Base-by-base conservation (phyloP, 2,329 filamentous ascomycete genomes). In the Neofusicoccum kwambonambiense region DNA sequence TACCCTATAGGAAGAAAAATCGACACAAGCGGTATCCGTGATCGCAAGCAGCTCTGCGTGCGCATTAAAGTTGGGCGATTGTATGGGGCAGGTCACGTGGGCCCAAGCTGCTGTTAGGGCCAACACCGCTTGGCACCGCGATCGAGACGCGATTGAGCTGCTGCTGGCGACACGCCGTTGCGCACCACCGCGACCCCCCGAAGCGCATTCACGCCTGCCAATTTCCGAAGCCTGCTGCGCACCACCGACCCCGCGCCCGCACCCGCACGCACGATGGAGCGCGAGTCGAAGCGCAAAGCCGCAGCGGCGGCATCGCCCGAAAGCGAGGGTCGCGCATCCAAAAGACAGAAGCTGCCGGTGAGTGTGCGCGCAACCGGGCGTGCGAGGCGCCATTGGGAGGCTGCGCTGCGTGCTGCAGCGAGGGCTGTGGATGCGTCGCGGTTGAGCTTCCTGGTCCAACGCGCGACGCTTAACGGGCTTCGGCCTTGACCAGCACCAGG, bases 281-380 rank as follows among this genome's bases (percentile, higher is more conserved):
- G 76, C 70, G 76, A 75, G 68, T 74, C 79, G 68, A 89, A 88
- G 80, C 83, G 86, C 76, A 87, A 87, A 77, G 80, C 81, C 49
- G 79, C 80, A 64, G 74, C 74, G 70, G 77, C 77, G 67, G 79
- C 78, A 69, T 80, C 78, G 69, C 79, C 82, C 62, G 84, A 85
- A 62, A 73, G 75, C 70, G 83, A 83, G 68, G 79, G 81, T 70
- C 84, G 83, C 73, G 81, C 83, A 72, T 77, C 82, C 67, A 88
- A 88, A 81, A 83, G 84, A 74, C 81, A 83, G 76, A 86, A 85
- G 78, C 71, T 84, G 66, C 80, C 84, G 79, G 85, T 87, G 81
- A 79, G 85, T 86, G 56, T 65, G 54, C 50, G 54, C 44, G 35
- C 56, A 27, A 45, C 42, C 34, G 12, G 51, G 31, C 12, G 15